Conservation (phyloP, 805 yeast species). For the Pachysolen tannophilus region DNA sequence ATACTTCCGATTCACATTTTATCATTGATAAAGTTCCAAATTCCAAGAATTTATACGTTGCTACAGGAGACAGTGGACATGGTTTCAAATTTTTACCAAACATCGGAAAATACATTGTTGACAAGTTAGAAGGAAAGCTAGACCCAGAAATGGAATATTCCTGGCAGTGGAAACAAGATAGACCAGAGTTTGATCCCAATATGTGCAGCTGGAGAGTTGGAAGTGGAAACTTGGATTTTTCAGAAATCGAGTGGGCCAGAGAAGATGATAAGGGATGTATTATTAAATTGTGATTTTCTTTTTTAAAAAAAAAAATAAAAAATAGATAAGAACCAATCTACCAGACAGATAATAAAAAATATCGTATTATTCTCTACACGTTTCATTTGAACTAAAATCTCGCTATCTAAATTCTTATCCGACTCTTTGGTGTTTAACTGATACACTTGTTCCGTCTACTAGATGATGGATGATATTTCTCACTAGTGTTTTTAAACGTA, state of each 20-base stretch:
- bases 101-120: conserved; percentile 33
- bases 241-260: conserved; percentile 6
- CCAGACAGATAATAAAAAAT: too few relatives aligned
- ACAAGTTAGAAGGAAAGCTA: conserved; percentile 23
- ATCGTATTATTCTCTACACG: too few relatives aligned
- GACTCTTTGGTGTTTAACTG: too few relatives aligned
- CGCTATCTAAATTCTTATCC: too few relatives aligned
- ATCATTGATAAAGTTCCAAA: conserved; percentile 31
- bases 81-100: conserved; percentile 38
- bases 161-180: conserved; percentile 25
- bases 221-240: conserved; percentile 13
- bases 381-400: too few relatives aligned
- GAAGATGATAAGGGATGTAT: conserved; percentile 15
- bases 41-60: conserved; percentile 25
- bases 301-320: too few relatives aligned
- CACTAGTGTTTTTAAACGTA: too few relatives aligned
- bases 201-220: conserved; percentile 17
- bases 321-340: too few relatives aligned
- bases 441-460: too few relatives aligned
- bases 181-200: conserved; percentile 13
- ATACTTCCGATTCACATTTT: conserved; percentile 32
- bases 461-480: too few relatives aligned
- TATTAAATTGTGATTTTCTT: conserved; percentile 16
- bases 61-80: conserved; percentile 43
- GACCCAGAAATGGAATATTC: conserved; percentile 14